Base-by-base conservation (phyloP, 1,139 yeast species). In the Kodamaea derodonti region DNA sequence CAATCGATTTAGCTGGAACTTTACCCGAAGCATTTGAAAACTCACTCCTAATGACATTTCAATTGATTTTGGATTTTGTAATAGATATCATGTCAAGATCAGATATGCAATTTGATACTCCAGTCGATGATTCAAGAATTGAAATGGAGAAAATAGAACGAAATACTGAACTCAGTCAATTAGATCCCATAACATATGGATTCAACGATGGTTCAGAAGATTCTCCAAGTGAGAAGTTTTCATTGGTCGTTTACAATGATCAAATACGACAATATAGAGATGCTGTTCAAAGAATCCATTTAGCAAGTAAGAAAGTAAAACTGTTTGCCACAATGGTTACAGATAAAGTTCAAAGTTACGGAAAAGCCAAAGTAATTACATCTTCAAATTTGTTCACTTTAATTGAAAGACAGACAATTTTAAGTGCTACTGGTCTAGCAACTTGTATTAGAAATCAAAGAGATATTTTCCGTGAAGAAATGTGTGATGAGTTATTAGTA, bases 251-350 rank as follows among this genome's bases (percentile, higher is more conserved):
- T 3, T 85, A 87, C 69, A 86, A 87, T 48, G 96, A 87, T 50
- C 94, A 84, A 50, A 70, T 78, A 24, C 78, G 84, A 39, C 90
- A 87, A 39, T 79, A 74, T 43, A 62, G 80, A 34, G 95, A 86
- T 48, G 92, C 92, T 0, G 75, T 80, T 3, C 80, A 78, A 41
- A 58, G 86, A 27, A 76, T 87, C 8, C 67, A 74, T 33, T 54
- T 72, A 24, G 82, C 88, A 0, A 83, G 94, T 22, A 69, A 72
- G 17, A 81, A 84, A 47, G 75, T 75, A 2, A 60, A 60, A n/a
- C 80, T 75, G 31, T 87, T 82, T 59, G 90, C 90, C 1, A 62
- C 68, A 16, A 84, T 84, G 90, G 78, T 86, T 3, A 79, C 90
- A 0, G 71, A 74, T 25, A 69, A 72, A 38, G 79, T 84, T 4